phyloP scores from a whole-genome alignment of 257 asterid species.

The Nicotiana undulata region DNA sequence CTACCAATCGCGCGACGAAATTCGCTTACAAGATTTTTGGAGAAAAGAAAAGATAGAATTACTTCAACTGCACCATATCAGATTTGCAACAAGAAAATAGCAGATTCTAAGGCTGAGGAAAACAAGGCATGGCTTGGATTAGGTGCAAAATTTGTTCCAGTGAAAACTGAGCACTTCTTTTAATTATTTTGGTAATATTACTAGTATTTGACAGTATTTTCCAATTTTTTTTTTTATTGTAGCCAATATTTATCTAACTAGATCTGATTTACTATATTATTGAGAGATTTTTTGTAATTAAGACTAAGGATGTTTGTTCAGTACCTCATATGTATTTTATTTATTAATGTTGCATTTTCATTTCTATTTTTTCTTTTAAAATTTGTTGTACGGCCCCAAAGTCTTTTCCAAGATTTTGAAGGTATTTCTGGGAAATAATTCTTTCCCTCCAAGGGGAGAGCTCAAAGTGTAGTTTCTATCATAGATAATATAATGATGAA shows the following conservation, averaged over 20 bases:
- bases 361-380: not conserved
- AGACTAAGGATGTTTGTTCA: not conserved
- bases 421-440: not conserved
- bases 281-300: not conserved
- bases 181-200: not conserved
- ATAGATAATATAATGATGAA: not conserved
- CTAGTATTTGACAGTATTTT: not conserved
- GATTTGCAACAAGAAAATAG: not conserved
- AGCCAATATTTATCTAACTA: slow-evolving; percentile 3
- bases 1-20: slow-evolving; percentile 59
- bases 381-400: not conserved
- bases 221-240: not conserved
- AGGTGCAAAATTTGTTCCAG: slow-evolving; percentile 24
- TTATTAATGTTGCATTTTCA: not conserved
- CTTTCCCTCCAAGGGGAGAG: not conserved
- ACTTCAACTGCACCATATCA: slow-evolving; percentile 48
- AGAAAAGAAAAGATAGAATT: slow-evolving; percentile 57
- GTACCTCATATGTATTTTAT: not conserved
- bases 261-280: not conserved
- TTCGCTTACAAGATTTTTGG: slow-evolving; percentile 55
- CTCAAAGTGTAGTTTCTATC: not conserved
- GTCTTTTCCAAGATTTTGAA: not conserved
- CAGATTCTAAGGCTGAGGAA: slow-evolving; percentile 12
- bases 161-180: slow-evolving; percentile 4
- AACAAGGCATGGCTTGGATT: slow-evolving; percentile 50